phyloP scores from a whole-genome alignment of 1,284 basidiomycete genomes.

The Cystobasidiaceae sp. region DNA sequence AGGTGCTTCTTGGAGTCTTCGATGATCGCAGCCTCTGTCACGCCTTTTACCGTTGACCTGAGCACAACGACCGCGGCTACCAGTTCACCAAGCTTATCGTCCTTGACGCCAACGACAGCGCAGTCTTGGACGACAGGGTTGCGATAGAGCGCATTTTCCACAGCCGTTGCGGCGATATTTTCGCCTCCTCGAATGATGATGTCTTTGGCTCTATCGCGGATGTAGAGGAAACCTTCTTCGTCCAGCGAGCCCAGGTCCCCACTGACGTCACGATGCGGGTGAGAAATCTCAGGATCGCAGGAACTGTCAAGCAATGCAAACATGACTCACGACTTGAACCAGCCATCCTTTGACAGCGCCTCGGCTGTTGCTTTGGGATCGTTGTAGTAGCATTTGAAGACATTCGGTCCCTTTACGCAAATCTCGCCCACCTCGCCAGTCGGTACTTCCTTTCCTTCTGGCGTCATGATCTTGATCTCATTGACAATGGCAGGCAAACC shows the following conservation, averaged over 20 bases:
- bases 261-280: conserved; percentile 41
- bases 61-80: conserved; percentile 56
- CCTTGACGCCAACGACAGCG: conserved; percentile 57
- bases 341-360: conserved; percentile 48
- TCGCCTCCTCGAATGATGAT: conserved; percentile 61
- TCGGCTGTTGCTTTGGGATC: conserved; percentile 54
- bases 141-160: conserved; percentile 62
- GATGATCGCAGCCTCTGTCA: conserved; percentile 18
- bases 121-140: conserved; percentile 54
- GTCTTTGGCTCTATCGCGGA: conserved; percentile 56
- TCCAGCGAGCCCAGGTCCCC: conserved; percentile 60
- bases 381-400: conserved; percentile 59
- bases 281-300: neutral
- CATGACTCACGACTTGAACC: conserved; percentile 48
- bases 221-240: conserved; percentile 61
- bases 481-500: conserved; percentile 38
- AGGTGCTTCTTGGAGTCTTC: conserved; percentile 23
- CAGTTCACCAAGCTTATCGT: conserved; percentile 58
- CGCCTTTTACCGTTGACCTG: neutral
- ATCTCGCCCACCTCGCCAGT: conserved; percentile 36
- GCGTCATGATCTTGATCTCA: conserved; percentile 44
- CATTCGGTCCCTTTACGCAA: conserved; percentile 54
- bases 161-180: conserved; percentile 57
- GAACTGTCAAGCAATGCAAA: neutral
- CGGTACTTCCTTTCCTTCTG: conserved; percentile 19